phyloP scores from a whole-genome alignment of 2,329 filamentous ascomycete genomes.

The Paecilomyces dactylethromorphus region DNA sequence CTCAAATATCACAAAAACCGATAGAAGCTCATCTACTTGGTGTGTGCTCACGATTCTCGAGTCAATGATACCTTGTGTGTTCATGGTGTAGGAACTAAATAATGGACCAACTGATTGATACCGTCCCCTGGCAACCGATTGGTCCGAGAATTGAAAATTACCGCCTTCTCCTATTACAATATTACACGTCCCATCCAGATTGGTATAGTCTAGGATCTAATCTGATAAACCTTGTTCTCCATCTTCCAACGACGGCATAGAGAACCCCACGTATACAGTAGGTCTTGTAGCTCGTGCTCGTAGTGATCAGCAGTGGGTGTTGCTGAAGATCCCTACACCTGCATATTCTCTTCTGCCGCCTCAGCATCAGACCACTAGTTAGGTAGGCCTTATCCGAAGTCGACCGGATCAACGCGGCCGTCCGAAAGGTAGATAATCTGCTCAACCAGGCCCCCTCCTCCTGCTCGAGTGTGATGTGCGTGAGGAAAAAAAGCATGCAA shows the following conservation, averaged over 20 bases:
- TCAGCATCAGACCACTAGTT: background rate
- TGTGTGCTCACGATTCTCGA: background rate
- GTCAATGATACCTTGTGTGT: background rate
- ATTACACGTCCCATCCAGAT: no score
- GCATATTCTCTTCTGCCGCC: background rate
- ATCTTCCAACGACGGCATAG: background rate
- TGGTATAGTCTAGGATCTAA: background rate
- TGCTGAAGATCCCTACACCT: background rate
- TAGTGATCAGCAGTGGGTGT: background rate
- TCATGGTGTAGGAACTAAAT: background rate
- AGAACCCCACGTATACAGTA: background rate
- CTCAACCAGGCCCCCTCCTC: no score
- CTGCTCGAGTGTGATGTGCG: no score
- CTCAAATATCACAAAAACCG: background rate
- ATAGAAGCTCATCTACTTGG: background rate
- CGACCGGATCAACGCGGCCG: no score
- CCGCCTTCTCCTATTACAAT: background rate
- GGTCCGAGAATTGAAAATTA: background rate
- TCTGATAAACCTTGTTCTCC: background rate
- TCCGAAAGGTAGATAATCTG: no score
- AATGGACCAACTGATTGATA: background rate
- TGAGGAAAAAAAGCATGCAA: no score
- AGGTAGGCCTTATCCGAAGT: no score
- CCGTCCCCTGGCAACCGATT: background rate
- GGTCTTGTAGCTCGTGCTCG: background rate